Base-by-base conservation (phyloP, 2,329 filamentous ascomycete species). In the Colletotrichum kahawae region DNA sequence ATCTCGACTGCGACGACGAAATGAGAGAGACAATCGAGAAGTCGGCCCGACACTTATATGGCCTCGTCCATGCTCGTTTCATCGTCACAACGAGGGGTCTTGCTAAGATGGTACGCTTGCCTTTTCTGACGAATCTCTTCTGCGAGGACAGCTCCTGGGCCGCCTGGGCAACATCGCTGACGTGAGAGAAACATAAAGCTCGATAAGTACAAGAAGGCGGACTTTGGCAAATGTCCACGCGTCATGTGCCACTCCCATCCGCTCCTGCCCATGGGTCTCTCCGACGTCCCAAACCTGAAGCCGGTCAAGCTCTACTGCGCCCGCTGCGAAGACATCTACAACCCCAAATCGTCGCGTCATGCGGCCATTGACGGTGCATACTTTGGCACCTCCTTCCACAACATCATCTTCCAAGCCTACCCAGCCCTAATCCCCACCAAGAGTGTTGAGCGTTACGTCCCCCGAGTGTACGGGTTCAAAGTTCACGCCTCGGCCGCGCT, bases 11-110 rank as follows among this genome's bases (percentile, higher is more conserved):
- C 86, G 96, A 98, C 83, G 97, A 99, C 84, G 96, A 98, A 80
- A 97, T 98, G 93, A 92, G 97, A 77, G 97, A 98, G 87, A 95
- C 96, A 77, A 98, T 99, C 78, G 97, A 99, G 86, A 98, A 98
- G 87, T 98, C 95, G 51, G 97, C 97, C 4, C 91, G 97, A 77
- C 97, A 98, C 84, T 90, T 99, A 2, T 99, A 99, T 83, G 97
- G 97, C 64, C 90, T 99, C 7, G 96, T 99, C 51, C 97, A 99
- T 83, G 97, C 97, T 33, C 92, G 97, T 70, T 99, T 98, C 83
- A 97, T 99, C 78, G 96, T 98, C 75, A 98, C 97, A 12, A 99
- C 97, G 5, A 90, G 97, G 78, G 97, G 97, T 7, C 87, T 99
- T 70, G 92, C 94, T 10, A 99, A 99, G 85, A 99, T 99, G 97